Evolutionary conservation across 2,329 filamentous ascomycete species (phyloP), one percentile per base, ranked within the genome.

Genomic region (Scortechinia acanthostroma): DNA sequence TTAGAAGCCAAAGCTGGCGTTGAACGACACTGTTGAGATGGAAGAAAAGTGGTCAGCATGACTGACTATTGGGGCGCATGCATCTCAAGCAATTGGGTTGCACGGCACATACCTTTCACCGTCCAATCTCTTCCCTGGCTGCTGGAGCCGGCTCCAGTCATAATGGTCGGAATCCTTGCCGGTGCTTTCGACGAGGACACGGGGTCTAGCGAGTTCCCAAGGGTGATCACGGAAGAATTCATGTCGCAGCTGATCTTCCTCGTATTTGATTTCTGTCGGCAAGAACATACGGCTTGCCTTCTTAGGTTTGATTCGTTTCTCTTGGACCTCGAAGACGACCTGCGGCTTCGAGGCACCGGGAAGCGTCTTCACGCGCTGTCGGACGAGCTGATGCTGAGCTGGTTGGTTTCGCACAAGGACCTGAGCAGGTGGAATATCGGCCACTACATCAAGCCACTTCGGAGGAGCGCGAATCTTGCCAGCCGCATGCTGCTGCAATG

Each of bases 381-480:
- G 35, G 35, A 40, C 6, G 35, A 40, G 35, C 35, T 40, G 35
- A 19, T 40, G 35, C 17, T 40, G 35, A 10, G 6, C 6, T 13
- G 35, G 35, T 40, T 10, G 35, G 17, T 40, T 40, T 6, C 35
- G 35, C 10, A 40, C 17, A 6, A 40, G 17, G 20, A 19, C 17
- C 17, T 40, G 10, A 15, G 35, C 10, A 10, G 35, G 35, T 6
- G 35, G 35, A 6, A 40, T 19, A 19, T 40, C 35, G 35, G 13
- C 35, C 10, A 40, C 35, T 13, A 40, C 35, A 40, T 40, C 35
- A 17, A 40, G 13, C 35, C 43, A 37, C 55, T 55, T 53, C 19
- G 65, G 66, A n/a, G 59, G 49, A 33, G 53, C 53, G 15, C 48
- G 50, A 28, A 55, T 62, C 51, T 65, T 65, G 42, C 58, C 59